phyloP scores from a whole-genome alignment of 2,329 filamentous ascomycete genomes.

The Metarhizium guizhouense region DNA sequence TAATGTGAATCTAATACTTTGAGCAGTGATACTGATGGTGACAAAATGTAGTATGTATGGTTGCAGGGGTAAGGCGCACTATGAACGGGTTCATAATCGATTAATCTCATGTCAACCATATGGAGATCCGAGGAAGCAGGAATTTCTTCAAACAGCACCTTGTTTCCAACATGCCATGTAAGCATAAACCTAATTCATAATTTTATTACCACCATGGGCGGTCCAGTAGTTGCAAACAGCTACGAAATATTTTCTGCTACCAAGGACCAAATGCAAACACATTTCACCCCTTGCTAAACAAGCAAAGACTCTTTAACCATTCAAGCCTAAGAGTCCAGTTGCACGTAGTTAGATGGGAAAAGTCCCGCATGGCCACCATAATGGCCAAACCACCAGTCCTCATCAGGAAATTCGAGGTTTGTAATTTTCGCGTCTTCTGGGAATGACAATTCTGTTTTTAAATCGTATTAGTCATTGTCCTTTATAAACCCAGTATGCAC shows the following conservation, averaged over 20 bases:
- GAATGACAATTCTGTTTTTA: constrained; percentile 61
- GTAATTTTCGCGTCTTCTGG: constrained; percentile 79
- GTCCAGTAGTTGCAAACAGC: neutral
- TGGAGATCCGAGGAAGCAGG: neutral
- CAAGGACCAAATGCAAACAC: neutral
- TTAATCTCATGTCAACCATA: neutral
- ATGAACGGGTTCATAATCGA: neutral
- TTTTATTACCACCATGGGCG: neutral
- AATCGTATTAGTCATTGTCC: constrained; percentile 11
- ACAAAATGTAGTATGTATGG: no score
- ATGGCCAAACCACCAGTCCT: constrained; percentile 97
- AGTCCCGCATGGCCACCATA: constrained; percentile 73
- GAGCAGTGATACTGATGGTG: neutral
- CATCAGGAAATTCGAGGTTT: constrained; percentile 87
- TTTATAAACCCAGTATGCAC: neutral
- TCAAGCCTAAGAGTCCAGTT: constrained; percentile 34
- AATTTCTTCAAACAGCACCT: no score
- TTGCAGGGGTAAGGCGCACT: no score
- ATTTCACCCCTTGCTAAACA: neutral
- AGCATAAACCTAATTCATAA: neutral
- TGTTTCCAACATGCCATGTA: neutral
- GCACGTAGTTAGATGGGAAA: constrained; percentile 70
- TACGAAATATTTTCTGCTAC: neutral
- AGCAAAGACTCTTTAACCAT: neutral
- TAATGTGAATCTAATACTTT: neutral